Evolutionary conservation across 164 flowering plant genomes (phyloP), one percentile per base, ranked within the genome.

Genomic region (Umbilicus rupestris): DNA sequence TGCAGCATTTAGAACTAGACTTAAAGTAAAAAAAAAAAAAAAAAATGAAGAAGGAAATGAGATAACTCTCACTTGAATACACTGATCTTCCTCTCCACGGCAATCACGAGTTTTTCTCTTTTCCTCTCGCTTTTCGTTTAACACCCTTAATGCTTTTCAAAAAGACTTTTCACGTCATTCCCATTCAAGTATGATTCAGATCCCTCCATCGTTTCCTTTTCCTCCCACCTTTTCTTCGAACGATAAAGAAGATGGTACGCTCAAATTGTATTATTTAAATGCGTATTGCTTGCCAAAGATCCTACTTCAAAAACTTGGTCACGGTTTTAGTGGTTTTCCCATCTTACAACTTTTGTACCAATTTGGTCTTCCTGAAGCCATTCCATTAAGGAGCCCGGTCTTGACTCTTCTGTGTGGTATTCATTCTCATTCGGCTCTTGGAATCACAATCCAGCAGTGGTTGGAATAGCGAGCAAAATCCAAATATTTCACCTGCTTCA

Each of bases 391-490:
- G 66, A 64, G 44, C 44, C 45, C 17, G 45, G 46, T 63, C 66
- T 63, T 63, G 66, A 39, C 66, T 49, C 69, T 67, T 67, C 31
- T 39, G 69, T 57, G 49, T 67, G 69, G 69, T 67, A 67, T 67
- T 67, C 47, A 67, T 67, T 52, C 63, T 67, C 63, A 45, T 52
- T 67, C 33, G 17, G 47, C 69, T 67, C 63, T 67, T 67, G 63
- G 69, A 67, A 67, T 67, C 69, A 67, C 69, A 67, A n/a, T 67
- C 69, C 63, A 67, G 28, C 42, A 55, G 33, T 67, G 69, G 69
- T 67, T 67, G 69, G 63, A 67, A 67, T 19, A 67, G 20, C 69
- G 47, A 5, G 31, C 63, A 67, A 52, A 52, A 52, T 67, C 69
- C 63, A 67, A 63, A 28, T 3, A 60, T 5, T 49, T 37, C 64